These are phyloP conservation scores for Plasmodium coatneyi DNA, from an alignment of 169 alveolate genomes.

Conservation along the genomic window DNA sequence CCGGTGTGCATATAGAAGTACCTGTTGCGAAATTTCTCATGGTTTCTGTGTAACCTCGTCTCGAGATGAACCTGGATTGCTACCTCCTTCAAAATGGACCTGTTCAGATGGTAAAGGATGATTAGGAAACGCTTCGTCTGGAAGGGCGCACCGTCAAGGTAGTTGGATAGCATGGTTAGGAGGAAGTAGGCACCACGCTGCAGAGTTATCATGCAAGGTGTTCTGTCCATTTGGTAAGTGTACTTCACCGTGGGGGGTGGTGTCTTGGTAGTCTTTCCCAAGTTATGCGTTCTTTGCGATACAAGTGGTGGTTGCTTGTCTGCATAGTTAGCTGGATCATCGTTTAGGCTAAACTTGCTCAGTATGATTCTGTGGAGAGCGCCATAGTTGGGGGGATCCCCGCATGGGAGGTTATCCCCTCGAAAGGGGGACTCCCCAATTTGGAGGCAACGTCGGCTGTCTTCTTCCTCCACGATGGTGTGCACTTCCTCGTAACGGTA, in stretches of 20 bases:
- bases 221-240: not conserved
- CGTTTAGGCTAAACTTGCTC: not conserved
- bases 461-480: constrained; percentile 20
- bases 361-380: not conserved
- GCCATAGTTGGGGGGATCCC: not conserved
- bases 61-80: constrained; percentile 10
- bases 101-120: not conserved
- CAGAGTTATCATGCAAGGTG: not conserved
- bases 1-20: constrained; percentile 24
- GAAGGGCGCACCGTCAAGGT: not conserved
- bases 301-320: not conserved
- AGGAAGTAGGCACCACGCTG: not conserved
- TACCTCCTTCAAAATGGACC: not conserved
- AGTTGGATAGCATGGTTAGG: not conserved
- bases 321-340: not conserved
- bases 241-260: not conserved
- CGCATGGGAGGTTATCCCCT: not conserved
- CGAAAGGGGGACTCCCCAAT: not conserved
- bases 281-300: not conserved
- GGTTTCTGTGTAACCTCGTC: not conserved
- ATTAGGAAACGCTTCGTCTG: not conserved
- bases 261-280: not conserved
- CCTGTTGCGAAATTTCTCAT: not conserved
- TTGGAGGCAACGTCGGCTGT: not conserved
- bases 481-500: constrained; percentile 1